These are phyloP conservation scores for Candida dubliniensis DNA, from an alignment of 1,139 yeast genomes.

Conservation along the genomic window DNA sequence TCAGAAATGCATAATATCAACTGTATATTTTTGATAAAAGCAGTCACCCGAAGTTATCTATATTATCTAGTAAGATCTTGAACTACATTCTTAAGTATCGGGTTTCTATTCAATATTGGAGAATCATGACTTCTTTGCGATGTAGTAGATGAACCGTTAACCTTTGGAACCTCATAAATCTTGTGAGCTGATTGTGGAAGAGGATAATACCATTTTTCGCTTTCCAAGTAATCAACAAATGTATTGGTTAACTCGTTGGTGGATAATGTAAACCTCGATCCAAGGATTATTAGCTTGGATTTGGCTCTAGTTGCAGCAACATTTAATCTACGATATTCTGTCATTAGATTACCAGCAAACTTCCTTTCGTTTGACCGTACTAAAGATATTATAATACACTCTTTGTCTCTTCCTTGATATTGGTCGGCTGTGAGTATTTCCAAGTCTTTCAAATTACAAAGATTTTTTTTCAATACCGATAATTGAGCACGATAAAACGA, in stretches of 20 bases:
- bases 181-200: constrained; percentile 48
- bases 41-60: constrained; percentile 2
- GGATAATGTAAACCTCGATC: constrained; percentile 67
- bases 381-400: constrained; percentile 80
- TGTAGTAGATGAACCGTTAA: constrained; percentile 6
- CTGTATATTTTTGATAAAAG: too few relatives aligned
- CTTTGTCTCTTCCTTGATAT: constrained; percentile 94
- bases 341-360: constrained; percentile 72
- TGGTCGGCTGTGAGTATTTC: constrained; percentile 93
- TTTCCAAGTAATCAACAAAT: constrained; percentile 60
- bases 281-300: constrained; percentile 77
- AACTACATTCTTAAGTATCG: constrained; percentile 27
- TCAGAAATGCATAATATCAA: constrained; percentile 4
- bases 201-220: constrained; percentile 63
- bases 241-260: constrained; percentile 56
- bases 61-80: constrained; percentile 15
- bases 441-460: constrained; percentile 43
- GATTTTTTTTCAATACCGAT: constrained; percentile 47
- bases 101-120: constrained; percentile 20
- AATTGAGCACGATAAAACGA: constrained; percentile 86
- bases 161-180: constrained; percentile 27
- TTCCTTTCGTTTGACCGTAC: constrained; percentile 76
- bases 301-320: constrained; percentile 94
- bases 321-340: constrained; percentile 89
- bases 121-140: constrained; percentile 7